Evolutionary conservation across 1,284 basidiomycete genomes (phyloP).

Genomic region (Termitomyces sp.): DNA sequence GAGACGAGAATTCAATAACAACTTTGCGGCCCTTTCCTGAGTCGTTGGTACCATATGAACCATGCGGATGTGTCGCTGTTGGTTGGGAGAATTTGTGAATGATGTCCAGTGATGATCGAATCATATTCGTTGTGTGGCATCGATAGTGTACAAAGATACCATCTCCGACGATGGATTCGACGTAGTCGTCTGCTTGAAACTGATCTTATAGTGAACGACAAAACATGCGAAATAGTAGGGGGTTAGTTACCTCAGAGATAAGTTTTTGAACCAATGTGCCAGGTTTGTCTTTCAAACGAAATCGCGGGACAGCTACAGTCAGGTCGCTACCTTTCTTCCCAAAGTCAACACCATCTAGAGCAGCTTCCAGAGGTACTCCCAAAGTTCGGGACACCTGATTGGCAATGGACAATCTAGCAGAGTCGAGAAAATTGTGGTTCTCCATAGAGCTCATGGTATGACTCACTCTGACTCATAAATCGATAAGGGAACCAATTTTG

Average conservation of each 20-base stretch:
- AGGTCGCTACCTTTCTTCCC: constrained; percentile 92
- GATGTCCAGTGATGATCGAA: constrained; percentile 69
- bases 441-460: no score
- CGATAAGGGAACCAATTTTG: no score
- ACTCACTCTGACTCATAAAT: no score
- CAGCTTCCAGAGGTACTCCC: background rate
- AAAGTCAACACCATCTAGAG: constrained; percentile 67
- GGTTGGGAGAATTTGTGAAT: constrained; percentile 71
- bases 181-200: constrained; percentile 65
- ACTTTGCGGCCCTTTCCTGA: constrained; percentile 75
- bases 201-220: constrained; percentile 21
- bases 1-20: constrained; percentile 88
- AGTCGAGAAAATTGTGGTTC: constrained; percentile 5
- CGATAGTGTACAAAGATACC: constrained; percentile 83
- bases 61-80: constrained; percentile 45
- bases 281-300: constrained; percentile 77
- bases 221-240: no score
- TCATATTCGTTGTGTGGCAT: constrained; percentile 52
- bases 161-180: constrained; percentile 63
- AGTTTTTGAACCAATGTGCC: constrained; percentile 7
- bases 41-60: constrained; percentile 66
- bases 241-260: constrained; percentile 2
- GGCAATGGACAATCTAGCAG: constrained; percentile 5
- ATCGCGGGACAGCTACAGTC: constrained; percentile 86
- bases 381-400: constrained; percentile 8